Conservation (phyloP, 2,329 filamentous ascomycete species). For the Colletotrichum destructivum region DNA sequence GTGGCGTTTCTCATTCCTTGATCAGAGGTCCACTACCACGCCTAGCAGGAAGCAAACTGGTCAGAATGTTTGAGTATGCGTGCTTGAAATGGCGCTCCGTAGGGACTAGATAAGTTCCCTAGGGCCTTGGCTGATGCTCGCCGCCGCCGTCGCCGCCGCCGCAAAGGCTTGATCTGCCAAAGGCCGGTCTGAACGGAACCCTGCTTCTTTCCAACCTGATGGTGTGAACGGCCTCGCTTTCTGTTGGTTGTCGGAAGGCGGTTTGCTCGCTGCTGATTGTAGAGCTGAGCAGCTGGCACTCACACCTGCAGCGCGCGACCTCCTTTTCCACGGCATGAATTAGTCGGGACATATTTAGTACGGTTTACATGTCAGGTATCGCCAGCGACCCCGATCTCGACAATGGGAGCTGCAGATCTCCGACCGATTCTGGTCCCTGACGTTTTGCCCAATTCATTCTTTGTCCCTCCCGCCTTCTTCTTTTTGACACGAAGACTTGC, state of each 20-base stretch:
- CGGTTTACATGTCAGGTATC: constrained; percentile 4
- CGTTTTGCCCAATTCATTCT: background rate
- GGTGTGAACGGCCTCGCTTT: background rate
- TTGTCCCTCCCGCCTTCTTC: background rate
- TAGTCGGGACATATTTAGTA: background rate
- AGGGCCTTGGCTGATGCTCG: background rate
- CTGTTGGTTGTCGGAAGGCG: background rate
- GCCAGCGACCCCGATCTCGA: constrained; percentile 27
- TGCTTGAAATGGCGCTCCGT: background rate
- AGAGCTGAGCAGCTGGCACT: background rate
- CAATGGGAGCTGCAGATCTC: constrained; percentile 31
- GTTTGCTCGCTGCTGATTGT: background rate
- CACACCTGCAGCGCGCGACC: background rate
- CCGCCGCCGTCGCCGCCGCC: constrained; percentile 11
- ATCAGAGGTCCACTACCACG: background rate
- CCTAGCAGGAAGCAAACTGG: background rate
- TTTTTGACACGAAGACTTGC: background rate
- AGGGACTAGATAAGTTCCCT: constrained; percentile 13
- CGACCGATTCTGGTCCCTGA: constrained; percentile 12
- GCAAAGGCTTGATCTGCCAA: constrained; percentile 5
- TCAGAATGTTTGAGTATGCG: background rate
- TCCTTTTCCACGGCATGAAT: background rate
- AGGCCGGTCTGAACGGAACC: background rate
- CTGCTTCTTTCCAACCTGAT: background rate
- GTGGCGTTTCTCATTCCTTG: constrained; percentile 27